phyloP scores from a whole-genome alignment of 2,329 filamentous ascomycete genomes.

The Phaeosphaeria sp. region DNA sequence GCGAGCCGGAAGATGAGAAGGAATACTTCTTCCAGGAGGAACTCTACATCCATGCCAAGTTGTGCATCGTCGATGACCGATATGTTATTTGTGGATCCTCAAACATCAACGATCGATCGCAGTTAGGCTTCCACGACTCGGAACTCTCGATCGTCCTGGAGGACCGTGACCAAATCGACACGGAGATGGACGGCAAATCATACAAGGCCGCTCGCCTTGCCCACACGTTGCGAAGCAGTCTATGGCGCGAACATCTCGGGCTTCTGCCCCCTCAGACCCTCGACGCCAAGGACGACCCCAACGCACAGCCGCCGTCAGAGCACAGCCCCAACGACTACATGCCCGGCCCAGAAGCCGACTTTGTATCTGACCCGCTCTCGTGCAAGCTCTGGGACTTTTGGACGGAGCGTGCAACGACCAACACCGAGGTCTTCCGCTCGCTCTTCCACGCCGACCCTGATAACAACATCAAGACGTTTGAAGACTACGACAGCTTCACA shows the following conservation, averaged over 20 bases:
- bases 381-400: slow-evolving; percentile 69
- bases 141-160: slow-evolving; percentile 91
- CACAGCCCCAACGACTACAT: slow-evolving; percentile 75
- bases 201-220: slow-evolving; percentile 84
- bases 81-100: slow-evolving; percentile 85
- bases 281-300: slow-evolving; percentile 71
- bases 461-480: slow-evolving; percentile 85
- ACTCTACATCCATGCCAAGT: slow-evolving; percentile 91
- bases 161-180: slow-evolving; percentile 74
- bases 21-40: slow-evolving; percentile 94
- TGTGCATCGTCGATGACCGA: slow-evolving; percentile 87
- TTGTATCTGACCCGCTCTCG: slow-evolving; percentile 66
- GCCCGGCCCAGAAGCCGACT: slow-evolving; percentile 70
- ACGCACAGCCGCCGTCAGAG: slow-evolving; percentile 76
- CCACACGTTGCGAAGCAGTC: slow-evolving; percentile 77
- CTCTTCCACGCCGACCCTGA: slow-evolving; percentile 90
- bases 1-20: slow-evolving; percentile 75
- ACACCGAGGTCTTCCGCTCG: slow-evolving; percentile 78
- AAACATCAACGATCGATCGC: slow-evolving; percentile 91
- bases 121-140: slow-evolving; percentile 87
- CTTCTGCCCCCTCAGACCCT: slow-evolving; percentile 75
- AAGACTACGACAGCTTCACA: slow-evolving; percentile 84
- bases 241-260: slow-evolving; percentile 92
- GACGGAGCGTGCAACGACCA: slow-evolving; percentile 71
- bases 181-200: slow-evolving; percentile 77